These are phyloP conservation scores for Eutrema salsugineum DNA, from an alignment of 441 rosid species.

Conservation along the genomic window DNA sequence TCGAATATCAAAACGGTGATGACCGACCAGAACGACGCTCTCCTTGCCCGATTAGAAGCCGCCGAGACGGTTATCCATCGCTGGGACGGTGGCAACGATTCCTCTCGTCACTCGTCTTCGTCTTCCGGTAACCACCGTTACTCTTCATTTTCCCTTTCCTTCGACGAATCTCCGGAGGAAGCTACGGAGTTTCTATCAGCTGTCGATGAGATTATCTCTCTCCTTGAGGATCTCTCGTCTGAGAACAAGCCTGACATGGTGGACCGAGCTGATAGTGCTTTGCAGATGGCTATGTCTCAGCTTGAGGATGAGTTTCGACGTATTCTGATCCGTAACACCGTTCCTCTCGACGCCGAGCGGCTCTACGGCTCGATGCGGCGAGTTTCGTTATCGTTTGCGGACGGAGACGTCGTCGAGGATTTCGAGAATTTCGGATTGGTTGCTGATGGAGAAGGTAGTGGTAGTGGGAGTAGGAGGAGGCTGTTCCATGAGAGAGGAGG, in stretches of 20 bases:
- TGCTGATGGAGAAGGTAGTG: constrained; percentile 38
- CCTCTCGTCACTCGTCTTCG: constrained; percentile 35
- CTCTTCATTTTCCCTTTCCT: constrained; percentile 42
- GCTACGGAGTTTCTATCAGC: constrained; percentile 65
- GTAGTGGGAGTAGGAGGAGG: constrained; percentile 45
- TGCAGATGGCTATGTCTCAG: constrained; percentile 92
- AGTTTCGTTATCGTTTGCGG: constrained; percentile 57
- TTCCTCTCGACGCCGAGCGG: constrained; percentile 73
- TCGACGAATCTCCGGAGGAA: constrained; percentile 74
- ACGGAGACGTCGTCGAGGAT: constrained; percentile 63
- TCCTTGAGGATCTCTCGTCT: constrained; percentile 48
- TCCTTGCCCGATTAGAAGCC: constrained; percentile 42
- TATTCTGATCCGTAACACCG: constrained; percentile 65
- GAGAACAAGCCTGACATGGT: constrained; percentile 42
- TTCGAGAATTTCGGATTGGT: constrained; percentile 70
- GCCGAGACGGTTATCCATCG: constrained; percentile 58
- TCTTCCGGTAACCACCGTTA: constrained; percentile 31
- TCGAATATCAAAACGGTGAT: constrained; percentile 84
- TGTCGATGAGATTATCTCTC: constrained; percentile 66
- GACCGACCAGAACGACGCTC: constrained; percentile 38
- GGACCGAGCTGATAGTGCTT: constrained; percentile 83
- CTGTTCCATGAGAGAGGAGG: constrained; percentile 80
- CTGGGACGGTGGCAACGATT: constrained; percentile 40
- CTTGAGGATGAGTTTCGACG: constrained; percentile 92
- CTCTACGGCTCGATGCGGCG: constrained; percentile 83